Percentiles rank a stretch among this genome's conserved stretches.
Conservation (phyloP, 305 asterid species). For the Salvia sclarea region DNA sequence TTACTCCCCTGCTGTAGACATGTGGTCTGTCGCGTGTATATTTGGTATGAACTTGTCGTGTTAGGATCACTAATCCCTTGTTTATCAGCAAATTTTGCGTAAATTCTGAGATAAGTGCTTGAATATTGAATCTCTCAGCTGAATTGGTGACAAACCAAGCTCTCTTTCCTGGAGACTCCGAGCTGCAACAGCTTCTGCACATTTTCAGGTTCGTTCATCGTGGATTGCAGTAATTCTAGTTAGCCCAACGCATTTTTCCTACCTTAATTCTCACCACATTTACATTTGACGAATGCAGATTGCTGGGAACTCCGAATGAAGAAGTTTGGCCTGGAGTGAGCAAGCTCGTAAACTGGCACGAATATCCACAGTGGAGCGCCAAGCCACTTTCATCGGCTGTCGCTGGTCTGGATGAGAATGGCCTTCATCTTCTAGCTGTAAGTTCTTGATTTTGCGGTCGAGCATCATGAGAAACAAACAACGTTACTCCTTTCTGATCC, state of each 20-base stretch:
- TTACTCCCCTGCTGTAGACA: conserved; percentile 95
- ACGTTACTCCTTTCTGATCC: neutral
- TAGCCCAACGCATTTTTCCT: neutral
- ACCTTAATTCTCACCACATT: conserved; percentile 11
- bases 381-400: conserved; percentile 73
- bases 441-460: neutral
- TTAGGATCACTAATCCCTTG: neutral
- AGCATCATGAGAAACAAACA: neutral
- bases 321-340: conserved; percentile 88
- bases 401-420: conserved; percentile 74
- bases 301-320: conserved; percentile 91
- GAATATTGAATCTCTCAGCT: conserved; percentile 51
- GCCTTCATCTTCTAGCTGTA: conserved; percentile 69
- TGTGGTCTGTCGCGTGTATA: conserved; percentile 97
- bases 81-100: neutral
- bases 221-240: neutral
- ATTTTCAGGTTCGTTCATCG: conserved; percentile 68
- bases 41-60: conserved; percentile 57
- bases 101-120: neutral
- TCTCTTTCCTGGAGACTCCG: conserved; percentile 92
- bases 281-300: conserved; percentile 39
- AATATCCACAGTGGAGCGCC: conserved; percentile 93
- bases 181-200: conserved; percentile 95
- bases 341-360: conserved; percentile 94
- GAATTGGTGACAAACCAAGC: conserved; percentile 89